Evolutionary conservation across 495 filamentous ascomycete genomes (phyloP).

Genomic region (Friedmanniomyces endolithicus): DNA sequence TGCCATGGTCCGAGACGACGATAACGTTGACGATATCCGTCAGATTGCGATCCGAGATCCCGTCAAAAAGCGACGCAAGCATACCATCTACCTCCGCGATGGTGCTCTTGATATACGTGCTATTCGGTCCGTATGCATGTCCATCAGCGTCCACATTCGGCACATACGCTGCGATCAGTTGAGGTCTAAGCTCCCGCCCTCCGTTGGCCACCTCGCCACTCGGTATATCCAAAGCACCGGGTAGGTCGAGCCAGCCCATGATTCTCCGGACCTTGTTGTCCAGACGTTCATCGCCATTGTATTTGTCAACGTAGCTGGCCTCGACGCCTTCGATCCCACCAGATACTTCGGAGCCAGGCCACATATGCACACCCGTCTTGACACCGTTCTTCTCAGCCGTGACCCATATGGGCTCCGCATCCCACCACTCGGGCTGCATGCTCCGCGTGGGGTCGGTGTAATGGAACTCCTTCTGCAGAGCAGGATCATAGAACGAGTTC

Average conservation of each 20-base stretch:
- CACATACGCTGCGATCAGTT: slow-evolving; percentile 88
- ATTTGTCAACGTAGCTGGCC: slow-evolving; percentile 69
- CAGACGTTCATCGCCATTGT: slow-evolving; percentile 62
- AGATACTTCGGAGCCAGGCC: slow-evolving; percentile 87
- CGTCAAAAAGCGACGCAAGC: slow-evolving; percentile 61
- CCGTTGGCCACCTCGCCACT: slow-evolving; percentile 10
- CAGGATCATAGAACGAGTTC: slow-evolving; percentile 86
- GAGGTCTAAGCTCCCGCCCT: slow-evolving; percentile 45
- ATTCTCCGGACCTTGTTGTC: slow-evolving; percentile 64
- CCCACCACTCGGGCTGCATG: slow-evolving; percentile 84
- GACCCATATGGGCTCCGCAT: slow-evolving; percentile 75
- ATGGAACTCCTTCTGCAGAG: slow-evolving; percentile 63
- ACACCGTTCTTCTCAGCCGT: slow-evolving; percentile 73
- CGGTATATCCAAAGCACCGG: background rate
- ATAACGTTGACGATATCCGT: slow-evolving; percentile 89
- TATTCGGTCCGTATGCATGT: slow-evolving; percentile 83
- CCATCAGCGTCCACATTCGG: slow-evolving; percentile 80
- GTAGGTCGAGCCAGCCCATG: slow-evolving; percentile 59
- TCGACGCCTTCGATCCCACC: slow-evolving; percentile 43
- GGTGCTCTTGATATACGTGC: slow-evolving; percentile 67
- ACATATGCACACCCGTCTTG: slow-evolving; percentile 85
- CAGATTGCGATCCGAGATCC: slow-evolving; percentile 68
- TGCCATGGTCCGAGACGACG: slow-evolving; percentile 95
- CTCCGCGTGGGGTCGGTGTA: slow-evolving; percentile 64
- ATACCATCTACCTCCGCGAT: slow-evolving; percentile 68